phyloP scores from a whole-genome alignment of 2,329 filamentous ascomycete species.

The Exophiala sp. region DNA sequence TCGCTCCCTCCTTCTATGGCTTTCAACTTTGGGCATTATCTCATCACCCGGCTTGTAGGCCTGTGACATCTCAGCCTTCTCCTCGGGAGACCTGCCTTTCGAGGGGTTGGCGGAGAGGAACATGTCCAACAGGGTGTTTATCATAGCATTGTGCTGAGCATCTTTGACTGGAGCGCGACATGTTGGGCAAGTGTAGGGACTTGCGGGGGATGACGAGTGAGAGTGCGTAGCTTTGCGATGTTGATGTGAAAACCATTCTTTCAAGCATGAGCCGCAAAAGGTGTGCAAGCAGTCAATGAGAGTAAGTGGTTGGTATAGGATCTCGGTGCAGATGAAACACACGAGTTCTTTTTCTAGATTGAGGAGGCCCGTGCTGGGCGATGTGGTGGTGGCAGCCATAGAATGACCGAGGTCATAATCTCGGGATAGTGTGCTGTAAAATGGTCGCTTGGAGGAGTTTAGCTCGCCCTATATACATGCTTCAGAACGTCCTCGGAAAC shows the following conservation, averaged over 20 bases:
- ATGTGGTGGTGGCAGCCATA: constrained; percentile 19
- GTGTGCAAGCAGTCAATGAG: constrained; percentile 92
- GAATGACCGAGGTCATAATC: not conserved
- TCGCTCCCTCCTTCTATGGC: constrained; percentile 47
- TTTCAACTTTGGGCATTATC: constrained; percentile 63
- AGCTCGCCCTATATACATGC: too few species aligned
- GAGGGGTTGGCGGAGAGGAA: constrained; percentile 76
- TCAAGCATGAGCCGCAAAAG: constrained; percentile 91
- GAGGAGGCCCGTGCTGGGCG: constrained; percentile 37
- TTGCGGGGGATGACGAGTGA: constrained; percentile 35
- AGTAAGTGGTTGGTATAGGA: constrained; percentile 85
- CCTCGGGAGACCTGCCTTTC: constrained; percentile 64
- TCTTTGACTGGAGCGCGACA: constrained; percentile 84
- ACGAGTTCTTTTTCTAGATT: constrained; percentile 92
- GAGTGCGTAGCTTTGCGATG: constrained; percentile 52
- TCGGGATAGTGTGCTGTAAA: not conserved
- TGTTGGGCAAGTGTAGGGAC: constrained; percentile 82
- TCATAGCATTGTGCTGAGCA: constrained; percentile 84
- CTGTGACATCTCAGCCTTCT: constrained; percentile 70
- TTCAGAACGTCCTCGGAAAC: too few species aligned
- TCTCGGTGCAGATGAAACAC: constrained; percentile 96
- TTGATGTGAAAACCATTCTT: constrained; percentile 92
- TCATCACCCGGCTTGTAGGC: constrained; percentile 80
- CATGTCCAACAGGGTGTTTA: constrained; percentile 87
- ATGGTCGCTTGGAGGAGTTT: too few species aligned